phyloP scores from a whole-genome alignment of 2,329 filamentous ascomycete species.

The Pseudocercospora eumusae region DNA sequence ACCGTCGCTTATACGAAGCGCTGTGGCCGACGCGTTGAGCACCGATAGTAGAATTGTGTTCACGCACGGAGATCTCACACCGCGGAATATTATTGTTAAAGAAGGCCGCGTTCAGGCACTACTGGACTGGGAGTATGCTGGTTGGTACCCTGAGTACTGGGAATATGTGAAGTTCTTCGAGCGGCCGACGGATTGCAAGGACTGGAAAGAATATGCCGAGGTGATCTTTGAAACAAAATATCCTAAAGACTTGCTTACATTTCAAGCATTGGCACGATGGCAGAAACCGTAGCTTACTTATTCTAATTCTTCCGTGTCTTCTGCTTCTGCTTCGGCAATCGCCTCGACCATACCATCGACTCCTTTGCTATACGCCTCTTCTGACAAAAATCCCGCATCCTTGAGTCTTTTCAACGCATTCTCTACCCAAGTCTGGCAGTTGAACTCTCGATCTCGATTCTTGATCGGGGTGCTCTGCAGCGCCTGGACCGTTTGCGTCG shows the following conservation, averaged over 20 bases:
- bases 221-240: constrained; percentile 16
- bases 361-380: neutral
- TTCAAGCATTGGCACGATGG: constrained; percentile 4
- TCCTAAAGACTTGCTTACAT: constrained; percentile 15
- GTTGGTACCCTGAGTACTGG: constrained; percentile 32
- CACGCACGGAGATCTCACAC: neutral
- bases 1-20: neutral
- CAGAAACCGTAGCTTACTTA: neutral
- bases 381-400: neutral
- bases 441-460: neutral
- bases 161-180: constrained; percentile 31
- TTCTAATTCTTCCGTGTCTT: neutral
- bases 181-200: constrained; percentile 15
- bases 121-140: constrained; percentile 29
- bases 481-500: neutral
- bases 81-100: neutral
- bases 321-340: neutral
- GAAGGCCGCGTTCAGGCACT: constrained; percentile 4
- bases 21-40: neutral
- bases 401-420: neutral
- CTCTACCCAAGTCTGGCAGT: neutral
- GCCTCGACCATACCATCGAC: neutral
- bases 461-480: neutral
- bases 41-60: neutral
- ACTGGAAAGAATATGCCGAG: constrained; percentile 22